These are phyloP conservation scores for Blastobotrys illinoisensis DNA, from an alignment of 1,139 yeast genomes.

Conservation along the genomic window DNA sequence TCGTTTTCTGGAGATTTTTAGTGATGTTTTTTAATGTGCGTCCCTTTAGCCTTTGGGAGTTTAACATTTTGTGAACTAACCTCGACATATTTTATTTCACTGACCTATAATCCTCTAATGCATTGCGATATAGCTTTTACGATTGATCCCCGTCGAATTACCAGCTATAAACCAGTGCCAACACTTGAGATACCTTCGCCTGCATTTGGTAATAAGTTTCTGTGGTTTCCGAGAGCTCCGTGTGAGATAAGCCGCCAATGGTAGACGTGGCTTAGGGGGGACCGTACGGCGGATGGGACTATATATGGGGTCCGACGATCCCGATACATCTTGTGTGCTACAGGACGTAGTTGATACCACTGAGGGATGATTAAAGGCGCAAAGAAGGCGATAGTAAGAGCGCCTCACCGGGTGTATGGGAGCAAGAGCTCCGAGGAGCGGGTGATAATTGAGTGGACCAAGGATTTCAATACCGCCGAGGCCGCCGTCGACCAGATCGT, in stretches of 20 bases:
- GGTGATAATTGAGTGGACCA: conserved; percentile 43
- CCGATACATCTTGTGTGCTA: neutral
- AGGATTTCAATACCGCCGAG: conserved; percentile 43
- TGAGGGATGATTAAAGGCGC: conserved; percentile 31
- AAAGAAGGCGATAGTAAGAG: conserved; percentile 34
- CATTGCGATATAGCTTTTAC: no score
- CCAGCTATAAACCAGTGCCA: no score
- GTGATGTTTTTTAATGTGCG: neutral
- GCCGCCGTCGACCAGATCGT: conserved; percentile 42
- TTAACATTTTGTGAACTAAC: neutral
- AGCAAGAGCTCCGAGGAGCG: conserved; percentile 43
- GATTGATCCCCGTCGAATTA: no score
- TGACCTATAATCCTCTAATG: no score
- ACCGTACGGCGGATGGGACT: neutral
- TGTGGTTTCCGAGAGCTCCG: no score
- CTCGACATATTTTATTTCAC: neutral
- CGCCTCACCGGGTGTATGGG: conserved; percentile 33
- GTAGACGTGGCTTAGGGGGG: no score
- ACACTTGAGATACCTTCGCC: no score
- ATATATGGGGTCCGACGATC: neutral
- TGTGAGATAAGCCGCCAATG: no score
- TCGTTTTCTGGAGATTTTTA: neutral
- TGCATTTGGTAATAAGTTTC: no score
- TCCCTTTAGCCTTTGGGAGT: neutral
- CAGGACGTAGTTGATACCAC: no score